Conservation (phyloP, 2,329 filamentous ascomycete genomes). For the Exserohilum rostratum region DNA sequence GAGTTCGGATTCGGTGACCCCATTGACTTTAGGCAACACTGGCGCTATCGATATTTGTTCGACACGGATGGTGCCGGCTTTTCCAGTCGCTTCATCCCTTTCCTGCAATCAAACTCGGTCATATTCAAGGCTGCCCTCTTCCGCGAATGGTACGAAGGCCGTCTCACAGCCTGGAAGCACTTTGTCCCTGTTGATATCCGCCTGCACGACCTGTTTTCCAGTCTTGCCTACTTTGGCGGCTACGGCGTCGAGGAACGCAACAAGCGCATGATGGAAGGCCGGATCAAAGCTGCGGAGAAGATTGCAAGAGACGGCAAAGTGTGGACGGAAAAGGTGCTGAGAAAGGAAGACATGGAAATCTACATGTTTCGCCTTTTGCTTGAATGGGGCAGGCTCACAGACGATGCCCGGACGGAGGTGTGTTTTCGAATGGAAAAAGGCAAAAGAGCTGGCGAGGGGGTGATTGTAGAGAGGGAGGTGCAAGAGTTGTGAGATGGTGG, state of each 20-base stretch:
- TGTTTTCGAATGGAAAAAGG: conserved; percentile 38
- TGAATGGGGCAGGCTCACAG: conserved; percentile 63
- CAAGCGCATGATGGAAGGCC: conserved; percentile 35
- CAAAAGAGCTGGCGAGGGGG: background rate
- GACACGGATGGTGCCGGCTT: conserved; percentile 73
- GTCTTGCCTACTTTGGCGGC: conserved; percentile 70
- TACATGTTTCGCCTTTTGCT: conserved; percentile 79
- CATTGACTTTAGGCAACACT: conserved; percentile 62
- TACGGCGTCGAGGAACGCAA: conserved; percentile 32
- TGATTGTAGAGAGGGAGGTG: background rate
- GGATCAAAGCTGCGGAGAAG: conserved; percentile 36
- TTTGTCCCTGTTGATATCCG: conserved; percentile 79
- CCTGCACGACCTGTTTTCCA: conserved; percentile 75
- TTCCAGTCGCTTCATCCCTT: conserved; percentile 68
- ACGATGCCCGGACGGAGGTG: conserved; percentile 43
- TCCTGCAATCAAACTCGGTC: conserved; percentile 69
- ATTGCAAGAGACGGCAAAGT: conserved; percentile 42
- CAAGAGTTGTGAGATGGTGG: background rate
- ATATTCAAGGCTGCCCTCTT: conserved; percentile 76
- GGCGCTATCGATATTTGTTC: conserved; percentile 72
- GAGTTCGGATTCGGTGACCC: conserved; percentile 59
- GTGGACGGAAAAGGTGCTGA: conserved; percentile 44
- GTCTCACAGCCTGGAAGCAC: conserved; percentile 77
- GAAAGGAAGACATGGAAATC: conserved; percentile 71
- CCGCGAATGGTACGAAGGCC: conserved; percentile 78